Percentiles rank a stretch among this genome's conserved stretches.
These are phyloP conservation scores for Leccinellum rugosiceps DNA, from an alignment of 768 basidiomycete genomes.

Conservation along the genomic window DNA sequence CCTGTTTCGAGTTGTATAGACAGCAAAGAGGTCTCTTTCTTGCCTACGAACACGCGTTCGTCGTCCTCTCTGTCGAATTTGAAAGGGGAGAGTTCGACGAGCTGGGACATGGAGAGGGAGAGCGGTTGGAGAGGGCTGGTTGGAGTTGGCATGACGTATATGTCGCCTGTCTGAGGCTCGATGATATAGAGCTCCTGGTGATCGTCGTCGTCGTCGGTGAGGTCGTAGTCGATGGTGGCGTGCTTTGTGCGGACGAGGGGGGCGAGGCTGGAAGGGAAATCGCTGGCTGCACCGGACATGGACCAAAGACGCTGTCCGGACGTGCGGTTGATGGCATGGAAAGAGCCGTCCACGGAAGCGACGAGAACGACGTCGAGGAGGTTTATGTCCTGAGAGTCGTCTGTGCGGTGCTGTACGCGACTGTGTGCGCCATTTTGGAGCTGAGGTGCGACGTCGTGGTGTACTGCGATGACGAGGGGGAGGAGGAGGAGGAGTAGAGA, in stretches of 20 bases:
- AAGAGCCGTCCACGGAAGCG: slow-evolving; percentile 90
- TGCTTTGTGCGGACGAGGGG: slow-evolving; percentile 77
- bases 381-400: slow-evolving; percentile 45
- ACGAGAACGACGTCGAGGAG: slow-evolving; percentile 83
- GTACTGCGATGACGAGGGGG: slow-evolving; percentile 32
- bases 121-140: slow-evolving; percentile 77
- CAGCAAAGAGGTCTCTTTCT: slow-evolving; percentile 82
- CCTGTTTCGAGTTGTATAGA: slow-evolving; percentile 79
- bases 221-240: slow-evolving; percentile 52
- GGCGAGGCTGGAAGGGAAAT: slow-evolving; percentile 52
- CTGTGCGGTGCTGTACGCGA: slow-evolving; percentile 4
- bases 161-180: slow-evolving; percentile 91
- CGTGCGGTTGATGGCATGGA: slow-evolving; percentile 89
- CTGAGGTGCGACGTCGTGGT: slow-evolving; percentile 17
- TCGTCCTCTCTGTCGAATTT: slow-evolving; percentile 61
- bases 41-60: slow-evolving; percentile 78
- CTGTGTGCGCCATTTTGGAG: slow-evolving; percentile 22
- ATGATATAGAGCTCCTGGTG: slow-evolving; percentile 84
- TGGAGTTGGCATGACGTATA: slow-evolving; percentile 78
- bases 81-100: slow-evolving; percentile 85
- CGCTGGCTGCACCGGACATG: slow-evolving; percentile 60
- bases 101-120: slow-evolving; percentile 86
- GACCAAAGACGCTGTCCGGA: slow-evolving; percentile 87
- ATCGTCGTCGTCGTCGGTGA: slow-evolving; percentile 48
- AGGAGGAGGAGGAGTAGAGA: slow-evolving; percentile 28